Conservation (phyloP, 805 yeast genomes). For the Ogataea naganishii region DNA sequence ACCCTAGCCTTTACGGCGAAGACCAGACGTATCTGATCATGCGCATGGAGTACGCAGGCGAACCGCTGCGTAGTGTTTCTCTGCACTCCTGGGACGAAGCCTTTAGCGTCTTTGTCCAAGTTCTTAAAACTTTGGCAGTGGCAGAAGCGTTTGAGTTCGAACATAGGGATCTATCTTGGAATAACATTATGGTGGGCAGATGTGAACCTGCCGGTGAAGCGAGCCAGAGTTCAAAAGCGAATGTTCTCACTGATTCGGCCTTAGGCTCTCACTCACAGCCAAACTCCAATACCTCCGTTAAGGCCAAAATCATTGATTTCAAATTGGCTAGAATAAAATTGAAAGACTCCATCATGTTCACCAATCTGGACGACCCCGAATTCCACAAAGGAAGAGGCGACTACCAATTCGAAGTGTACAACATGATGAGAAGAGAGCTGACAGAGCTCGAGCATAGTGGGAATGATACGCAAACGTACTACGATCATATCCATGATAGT, state of each 20-base stretch:
- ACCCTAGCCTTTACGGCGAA: slow-evolving; percentile 9
- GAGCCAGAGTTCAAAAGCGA: neutral
- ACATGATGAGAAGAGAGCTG: slow-evolving; percentile 37
- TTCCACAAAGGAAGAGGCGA: slow-evolving; percentile 55
- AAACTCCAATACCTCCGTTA: slow-evolving; percentile 5
- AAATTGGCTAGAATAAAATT: slow-evolving; percentile 42
- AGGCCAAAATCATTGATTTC: slow-evolving; percentile 48
- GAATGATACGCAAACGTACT: no score
- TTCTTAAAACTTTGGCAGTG: slow-evolving; percentile 41
- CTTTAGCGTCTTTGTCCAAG: slow-evolving; percentile 41
- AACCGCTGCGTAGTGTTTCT: slow-evolving; percentile 34
- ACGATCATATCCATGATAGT: no score
- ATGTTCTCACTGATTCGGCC: neutral
- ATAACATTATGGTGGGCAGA: slow-evolving; percentile 42
- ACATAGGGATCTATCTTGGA: slow-evolving; percentile 65
- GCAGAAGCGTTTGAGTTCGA: slow-evolving; percentile 51
- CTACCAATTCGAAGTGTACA: slow-evolving; percentile 53
- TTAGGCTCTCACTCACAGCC: slow-evolving; percentile 8
- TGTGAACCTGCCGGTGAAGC: slow-evolving; percentile 1
- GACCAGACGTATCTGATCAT: slow-evolving; percentile 27
- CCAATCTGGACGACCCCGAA: slow-evolving; percentile 56
- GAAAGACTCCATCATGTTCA: slow-evolving; percentile 27
- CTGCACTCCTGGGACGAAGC: slow-evolving; percentile 31
- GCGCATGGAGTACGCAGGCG: slow-evolving; percentile 31
- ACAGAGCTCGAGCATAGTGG: neutral